These are phyloP conservation scores for Dacryopinax primogenitus DNA, from an alignment of 768 basidiomycete genomes.

Conservation along the genomic window DNA sequence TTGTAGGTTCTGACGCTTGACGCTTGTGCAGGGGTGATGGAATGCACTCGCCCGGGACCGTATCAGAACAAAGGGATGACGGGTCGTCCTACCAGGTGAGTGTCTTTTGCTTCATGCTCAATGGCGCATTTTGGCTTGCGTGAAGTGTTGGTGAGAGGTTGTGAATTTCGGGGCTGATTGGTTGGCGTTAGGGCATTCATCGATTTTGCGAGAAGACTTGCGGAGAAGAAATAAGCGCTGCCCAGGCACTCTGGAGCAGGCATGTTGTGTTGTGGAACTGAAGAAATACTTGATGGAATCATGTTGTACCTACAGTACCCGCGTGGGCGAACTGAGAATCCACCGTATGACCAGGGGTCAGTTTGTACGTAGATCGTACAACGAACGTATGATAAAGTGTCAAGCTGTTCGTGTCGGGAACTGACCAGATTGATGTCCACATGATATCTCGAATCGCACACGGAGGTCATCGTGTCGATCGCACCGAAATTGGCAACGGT, in stretches of 20 bases:
- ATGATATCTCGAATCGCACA: no score
- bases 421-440: no score
- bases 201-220: conserved; percentile 21
- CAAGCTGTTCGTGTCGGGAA: no score
- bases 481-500: no score
- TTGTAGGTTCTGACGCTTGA: background rate
- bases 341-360: no score
- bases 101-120: background rate
- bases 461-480: no score
- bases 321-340: no score
- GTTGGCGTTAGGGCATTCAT: conserved; percentile 17
- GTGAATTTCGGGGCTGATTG: background rate
- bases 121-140: background rate
- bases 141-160: background rate
- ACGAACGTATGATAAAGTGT: no score
- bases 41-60: conserved; percentile 41
- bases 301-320: no score
- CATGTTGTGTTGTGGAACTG: background rate
- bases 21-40: background rate
- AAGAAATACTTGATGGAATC: no score
- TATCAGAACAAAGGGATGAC: conserved; percentile 70
- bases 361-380: no score
- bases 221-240: background rate
- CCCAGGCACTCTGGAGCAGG: background rate
- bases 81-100: conserved; percentile 64